These are phyloP conservation scores for Simplicillium sp. DNA, from an alignment of 2,329 filamentous ascomycete genomes.

Conservation along the genomic window DNA sequence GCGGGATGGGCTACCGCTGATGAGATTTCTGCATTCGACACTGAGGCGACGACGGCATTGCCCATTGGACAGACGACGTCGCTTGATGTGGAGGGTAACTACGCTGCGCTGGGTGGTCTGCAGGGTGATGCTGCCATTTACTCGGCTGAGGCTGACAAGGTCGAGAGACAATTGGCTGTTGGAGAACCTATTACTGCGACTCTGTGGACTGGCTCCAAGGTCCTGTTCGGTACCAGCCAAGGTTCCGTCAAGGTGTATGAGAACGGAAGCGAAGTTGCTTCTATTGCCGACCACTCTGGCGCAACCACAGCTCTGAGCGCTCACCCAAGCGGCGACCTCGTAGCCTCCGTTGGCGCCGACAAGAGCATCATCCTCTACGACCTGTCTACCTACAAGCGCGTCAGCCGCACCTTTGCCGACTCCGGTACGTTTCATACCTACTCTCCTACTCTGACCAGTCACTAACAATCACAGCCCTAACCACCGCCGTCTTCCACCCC, in stretches of 20 bases:
- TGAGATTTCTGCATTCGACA: slow-evolving; percentile 45
- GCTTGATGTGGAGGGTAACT: slow-evolving; percentile 44
- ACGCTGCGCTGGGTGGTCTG: slow-evolving; percentile 66
- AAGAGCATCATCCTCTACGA: slow-evolving; percentile 93
- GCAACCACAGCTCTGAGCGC: slow-evolving; percentile 66
- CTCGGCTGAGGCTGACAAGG: slow-evolving; percentile 56
- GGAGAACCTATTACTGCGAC: slow-evolving; percentile 58
- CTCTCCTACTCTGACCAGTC: slow-evolving; percentile 2
- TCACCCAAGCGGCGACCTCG: slow-evolving; percentile 73
- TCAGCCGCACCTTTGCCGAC: slow-evolving; percentile 73
- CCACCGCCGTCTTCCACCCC: slow-evolving; percentile 79
- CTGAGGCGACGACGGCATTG: slow-evolving; percentile 33
- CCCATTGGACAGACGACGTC: slow-evolving; percentile 39
- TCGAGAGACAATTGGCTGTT: slow-evolving; percentile 58
- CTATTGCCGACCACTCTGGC: slow-evolving; percentile 75
- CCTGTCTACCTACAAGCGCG: slow-evolving; percentile 52
- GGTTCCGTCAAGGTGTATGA: slow-evolving; percentile 77
- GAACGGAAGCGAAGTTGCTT: slow-evolving; percentile 56
- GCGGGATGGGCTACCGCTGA: slow-evolving; percentile 76
- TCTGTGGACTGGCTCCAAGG: slow-evolving; percentile 56
- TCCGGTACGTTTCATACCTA: slow-evolving; percentile 49
- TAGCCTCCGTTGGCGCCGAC: slow-evolving; percentile 82
- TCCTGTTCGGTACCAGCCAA: slow-evolving; percentile 64
- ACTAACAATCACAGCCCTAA: slow-evolving; percentile 47
- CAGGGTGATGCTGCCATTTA: slow-evolving; percentile 69